Base-by-base conservation (phyloP, 805 yeast genomes). In the Clavispora vitiphila region DNA sequence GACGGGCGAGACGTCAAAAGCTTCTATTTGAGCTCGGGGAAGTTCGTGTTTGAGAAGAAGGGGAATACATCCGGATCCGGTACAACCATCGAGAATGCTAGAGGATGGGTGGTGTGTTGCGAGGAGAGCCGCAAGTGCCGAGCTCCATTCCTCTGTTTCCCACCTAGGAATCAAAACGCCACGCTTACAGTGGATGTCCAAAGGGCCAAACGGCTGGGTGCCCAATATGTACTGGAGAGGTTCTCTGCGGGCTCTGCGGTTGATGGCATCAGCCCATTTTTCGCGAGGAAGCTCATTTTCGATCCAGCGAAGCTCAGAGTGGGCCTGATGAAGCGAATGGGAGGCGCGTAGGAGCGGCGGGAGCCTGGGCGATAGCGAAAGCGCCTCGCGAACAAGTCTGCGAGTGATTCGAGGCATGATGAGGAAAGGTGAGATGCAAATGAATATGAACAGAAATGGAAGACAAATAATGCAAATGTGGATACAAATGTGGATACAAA, bases 131-230 rank as follows among this genome's bases (percentile, higher is more conserved):
- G 27, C 23, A 16, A 45, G 45, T 0, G 66, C 60, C 16, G 84
- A 56, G 8, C 76, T 67, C 97, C 97, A 91, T 55, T 88, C 96
- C 58, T 91, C 98, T 0, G 99, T 91, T 57, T 91, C 99, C 84
- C 91, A 81, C 38, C 99, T 64, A 0, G 99, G 98, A 21, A 91
- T 90, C 45, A 91, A 64, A 2, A 88, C 97, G 0, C 80, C 80
- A 1, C 65, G 67, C 22, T 61, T 53, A 53, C 96, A 86, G 20
- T 53, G 42, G 4, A 91, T 72, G 10, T 76, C 77, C 37, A 91
- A 56, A 1, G 58, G 54, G 0, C 93, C 95, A 67, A 91, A 91
- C 1, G 98, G 98, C 62, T 90, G 97, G 0, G 79, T 64, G 0
- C 93, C 89, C 8, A 91, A 64, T 9, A 91, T 77, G 59, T 91